Base-by-base conservation (phyloP, 1,284 basidiomycete species). In the Apiotrichum brassicae region DNA sequence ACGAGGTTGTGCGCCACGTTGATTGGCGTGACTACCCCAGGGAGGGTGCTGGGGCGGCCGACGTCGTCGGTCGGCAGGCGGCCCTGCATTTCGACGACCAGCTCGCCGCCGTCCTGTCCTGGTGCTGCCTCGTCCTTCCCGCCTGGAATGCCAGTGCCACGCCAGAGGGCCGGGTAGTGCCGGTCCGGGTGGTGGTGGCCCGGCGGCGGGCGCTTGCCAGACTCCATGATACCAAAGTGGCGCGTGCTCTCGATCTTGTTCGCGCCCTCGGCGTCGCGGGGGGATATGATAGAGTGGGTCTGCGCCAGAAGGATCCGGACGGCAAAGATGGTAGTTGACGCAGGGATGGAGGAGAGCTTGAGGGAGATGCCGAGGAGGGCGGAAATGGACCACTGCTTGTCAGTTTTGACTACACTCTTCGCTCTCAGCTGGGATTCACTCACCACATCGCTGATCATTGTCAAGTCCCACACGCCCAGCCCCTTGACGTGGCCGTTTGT, bases 11-110 rank as follows among this genome's bases (percentile, higher is more conserved):
- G 66, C 4, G 53, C 46, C 5, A 68, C 66, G 18, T 47, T 53
- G 45, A 68, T 63, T 3, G 66, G 66, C n/a, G 66, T 65, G 14
- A 61, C 48, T 24, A 62, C 55, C 4, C 63, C 54, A 16, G 50
- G 49, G n/a, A 58, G 43, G 19, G 60, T 58, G 13, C 53, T 49
- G 3, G 61, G 61, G 7, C 61, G 41, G 2, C 52, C 54, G 30
- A 52, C 49, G 3, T 52, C 52, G 41, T 63, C 61, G 28, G 56
- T 50, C 13, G 61, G 61, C 45, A 57, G 46, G 20, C 61, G 46
- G 36, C 54, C 59, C 22, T 50, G 49, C 6, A 20, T 33, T 23
- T 52, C 36, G 34, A 56, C 25, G 13, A 20, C 18, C 9, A 46
- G 9, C 25, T 49, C 43, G 20, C 54, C 46, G 16, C 42, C 48